phyloP scores from a whole-genome alignment of 1,284 basidiomycete species.

The Fomes fomentarius region DNA sequence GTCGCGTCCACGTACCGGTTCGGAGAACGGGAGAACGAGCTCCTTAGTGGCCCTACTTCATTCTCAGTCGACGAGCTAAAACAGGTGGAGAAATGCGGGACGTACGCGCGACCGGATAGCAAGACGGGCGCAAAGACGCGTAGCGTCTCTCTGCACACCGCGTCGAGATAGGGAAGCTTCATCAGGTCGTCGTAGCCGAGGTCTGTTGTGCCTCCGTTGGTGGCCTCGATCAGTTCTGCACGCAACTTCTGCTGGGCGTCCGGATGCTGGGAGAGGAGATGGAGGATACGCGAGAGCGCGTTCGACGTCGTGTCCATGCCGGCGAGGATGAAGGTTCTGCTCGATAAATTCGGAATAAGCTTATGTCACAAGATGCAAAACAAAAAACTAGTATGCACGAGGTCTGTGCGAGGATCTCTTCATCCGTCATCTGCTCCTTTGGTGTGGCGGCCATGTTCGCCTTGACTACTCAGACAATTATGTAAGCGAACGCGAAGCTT shows the following conservation, averaged over 20 bases:
- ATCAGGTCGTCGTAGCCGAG: slow-evolving; percentile 18
- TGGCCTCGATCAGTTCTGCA: slow-evolving; percentile 15
- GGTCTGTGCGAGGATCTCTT: slow-evolving; percentile 17
- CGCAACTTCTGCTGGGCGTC: slow-evolving; percentile 20
- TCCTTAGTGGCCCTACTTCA: not conserved
- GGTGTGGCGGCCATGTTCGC: slow-evolving; percentile 24
- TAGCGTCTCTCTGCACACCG: slow-evolving; percentile 23
- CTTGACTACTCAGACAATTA: too few species aligned
- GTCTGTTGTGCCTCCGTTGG: slow-evolving; percentile 5
- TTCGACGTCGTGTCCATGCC: slow-evolving; percentile 25
- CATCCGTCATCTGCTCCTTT: slow-evolving; percentile 28
- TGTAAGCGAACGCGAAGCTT: too few species aligned
- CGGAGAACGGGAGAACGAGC: not conserved
- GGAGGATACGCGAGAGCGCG: slow-evolving; percentile 19
- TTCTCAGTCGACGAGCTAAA: not conserved
- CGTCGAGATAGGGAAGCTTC: slow-evolving; percentile 25
- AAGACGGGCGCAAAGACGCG: slow-evolving; percentile 12
- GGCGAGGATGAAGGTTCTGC: slow-evolving; percentile 19
- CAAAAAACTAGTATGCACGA: not conserved
- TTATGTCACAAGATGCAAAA: slow-evolving; percentile 26
- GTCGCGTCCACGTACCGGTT: not conserved
- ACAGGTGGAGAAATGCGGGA: not conserved
- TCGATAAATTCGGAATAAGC: too few species aligned
- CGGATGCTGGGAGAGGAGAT: slow-evolving; percentile 16
- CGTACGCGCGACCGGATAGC: not conserved